Evolutionary conservation across 2,329 filamentous ascomycete species (phyloP), one percentile per base, ranked within the genome.

Genomic region (Sclerotinia glacialis): DNA sequence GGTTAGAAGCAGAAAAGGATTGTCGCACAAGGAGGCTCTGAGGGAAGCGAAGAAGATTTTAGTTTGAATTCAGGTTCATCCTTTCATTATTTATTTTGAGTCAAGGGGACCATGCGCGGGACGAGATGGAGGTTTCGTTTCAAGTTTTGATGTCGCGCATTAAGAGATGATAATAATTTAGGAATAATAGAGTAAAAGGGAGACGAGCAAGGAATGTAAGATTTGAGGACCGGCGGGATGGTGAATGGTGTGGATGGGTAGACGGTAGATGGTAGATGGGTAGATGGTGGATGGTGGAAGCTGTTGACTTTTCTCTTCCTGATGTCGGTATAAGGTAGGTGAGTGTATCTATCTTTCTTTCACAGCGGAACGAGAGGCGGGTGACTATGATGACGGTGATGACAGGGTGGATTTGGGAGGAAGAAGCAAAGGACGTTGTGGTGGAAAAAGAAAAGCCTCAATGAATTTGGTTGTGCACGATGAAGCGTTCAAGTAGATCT

Each of bases 81-180:
- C 63, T 65, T 37, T 42, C 42, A 60, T n/a, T 50, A 31, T 44
- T 60, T 52, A 50, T 65, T 49, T 34, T 23, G 42, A 65, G 63
- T 42, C 53, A 60, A 55, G 31, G 46, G 54, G 46, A 53, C 28
- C n/a, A 40, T 55, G 31, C 44, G 53, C n/a, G 34, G 42, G 62
- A 56, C 21, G 31, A 23, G 62, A 65, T 26, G 49, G 49, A 63
- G 47, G 34, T 28, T 56, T 47, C n/a, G 62, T 64, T 64, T 64
- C 50, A 56, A 64, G 52, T 26, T 44, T 64, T 34, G 42, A 47
- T 47, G 56, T 59, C 6, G 56, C 18, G 21, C 34, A 47, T 31
- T 23, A 23, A 31, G n/a, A 59, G n/a, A 46, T 21, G 16, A 23
- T 26, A 23, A 34, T 21, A 6, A 34, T n/a, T 9, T n/a, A 6